A percentile compares a stretch with the other conserved stretches of the same genome.
Evolutionary conservation across 768 basidiomycete genomes (phyloP).

Genomic region (Suillus plorans): DNA sequence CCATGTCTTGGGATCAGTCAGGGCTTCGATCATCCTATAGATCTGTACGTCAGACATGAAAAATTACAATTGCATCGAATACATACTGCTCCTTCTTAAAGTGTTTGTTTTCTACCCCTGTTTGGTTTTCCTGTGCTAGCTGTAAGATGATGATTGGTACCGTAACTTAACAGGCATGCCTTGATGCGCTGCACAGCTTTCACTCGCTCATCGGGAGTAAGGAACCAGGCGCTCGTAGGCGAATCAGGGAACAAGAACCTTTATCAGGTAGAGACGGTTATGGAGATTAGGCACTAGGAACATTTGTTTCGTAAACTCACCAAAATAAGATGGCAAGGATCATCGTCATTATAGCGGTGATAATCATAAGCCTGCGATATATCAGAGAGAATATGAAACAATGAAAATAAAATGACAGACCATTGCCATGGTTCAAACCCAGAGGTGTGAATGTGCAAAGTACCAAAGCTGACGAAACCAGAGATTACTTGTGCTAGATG

Average conservation of each 20-base stretch:
- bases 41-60: not conserved
- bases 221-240: not conserved
- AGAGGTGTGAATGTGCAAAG: not conserved
- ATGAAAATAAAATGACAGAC: not conserved
- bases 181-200: not conserved
- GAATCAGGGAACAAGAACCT: not conserved
- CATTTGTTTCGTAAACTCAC: conserved; percentile 28
- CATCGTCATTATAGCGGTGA: conserved; percentile 56
- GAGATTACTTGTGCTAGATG: not conserved
- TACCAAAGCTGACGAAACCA: not conserved
- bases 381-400: conserved; percentile 11
- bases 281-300: not conserved
- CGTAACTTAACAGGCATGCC: not conserved
- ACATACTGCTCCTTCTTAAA: not conserved
- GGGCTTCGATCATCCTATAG: not conserved
- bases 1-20: not conserved
- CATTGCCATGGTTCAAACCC: not conserved
- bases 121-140: not conserved
- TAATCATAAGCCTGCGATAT: conserved; percentile 54
- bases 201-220: not conserved
- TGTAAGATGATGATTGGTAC: not conserved
- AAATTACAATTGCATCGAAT: not conserved
- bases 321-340: conserved; percentile 49
- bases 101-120: not conserved
- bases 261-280: not conserved